Conservation (phyloP, 2,329 filamentous ascomycete species). For the Ophiosphaerella herpotricha region DNA sequence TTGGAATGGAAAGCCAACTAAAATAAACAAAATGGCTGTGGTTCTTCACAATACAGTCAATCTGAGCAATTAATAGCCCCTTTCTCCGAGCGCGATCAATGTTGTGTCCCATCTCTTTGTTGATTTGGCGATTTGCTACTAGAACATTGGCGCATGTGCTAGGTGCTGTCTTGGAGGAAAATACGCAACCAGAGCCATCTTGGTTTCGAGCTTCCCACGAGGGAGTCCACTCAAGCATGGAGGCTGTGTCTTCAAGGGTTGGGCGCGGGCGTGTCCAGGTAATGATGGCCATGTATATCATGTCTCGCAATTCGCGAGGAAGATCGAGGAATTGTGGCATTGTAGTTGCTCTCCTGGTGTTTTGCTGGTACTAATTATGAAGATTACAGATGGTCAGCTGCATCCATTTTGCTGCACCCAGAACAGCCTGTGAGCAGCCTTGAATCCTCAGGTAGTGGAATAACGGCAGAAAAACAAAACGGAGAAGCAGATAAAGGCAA, state of each 20-base stretch:
- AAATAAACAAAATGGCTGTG: constrained; percentile 37
- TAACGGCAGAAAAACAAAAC: too few relatives aligned
- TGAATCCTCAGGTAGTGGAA: not conserved
- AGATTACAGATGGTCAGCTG: too few relatives aligned
- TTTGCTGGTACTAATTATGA: too few relatives aligned
- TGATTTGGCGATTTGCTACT: constrained; percentile 32
- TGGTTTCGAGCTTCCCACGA: constrained; percentile 19
- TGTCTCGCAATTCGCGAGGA: constrained; percentile 41
- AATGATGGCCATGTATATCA: constrained; percentile 37
- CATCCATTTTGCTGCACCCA: not conserved
- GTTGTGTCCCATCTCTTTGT: constrained; percentile 33
- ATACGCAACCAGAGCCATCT: constrained; percentile 32
- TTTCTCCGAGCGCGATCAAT: constrained; percentile 23
- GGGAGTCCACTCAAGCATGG: constrained; percentile 19
- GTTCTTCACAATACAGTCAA: constrained; percentile 36
- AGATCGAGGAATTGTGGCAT: constrained; percentile 35
- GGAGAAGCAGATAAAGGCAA: too few relatives aligned
- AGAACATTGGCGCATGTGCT: constrained; percentile 39
- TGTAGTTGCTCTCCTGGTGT: not conserved
- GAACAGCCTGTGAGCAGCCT: not conserved
- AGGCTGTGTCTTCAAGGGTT: constrained; percentile 19
- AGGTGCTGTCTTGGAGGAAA: constrained; percentile 25
- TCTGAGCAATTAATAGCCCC: constrained; percentile 18
- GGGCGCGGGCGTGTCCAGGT: constrained; percentile 28
- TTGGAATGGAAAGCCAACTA: constrained; percentile 35